Percentiles rank a stretch among this genome's conserved stretches.
Conservation (phyloP, 2,329 filamentous ascomycete species). For the Westerdykella sp. region DNA sequence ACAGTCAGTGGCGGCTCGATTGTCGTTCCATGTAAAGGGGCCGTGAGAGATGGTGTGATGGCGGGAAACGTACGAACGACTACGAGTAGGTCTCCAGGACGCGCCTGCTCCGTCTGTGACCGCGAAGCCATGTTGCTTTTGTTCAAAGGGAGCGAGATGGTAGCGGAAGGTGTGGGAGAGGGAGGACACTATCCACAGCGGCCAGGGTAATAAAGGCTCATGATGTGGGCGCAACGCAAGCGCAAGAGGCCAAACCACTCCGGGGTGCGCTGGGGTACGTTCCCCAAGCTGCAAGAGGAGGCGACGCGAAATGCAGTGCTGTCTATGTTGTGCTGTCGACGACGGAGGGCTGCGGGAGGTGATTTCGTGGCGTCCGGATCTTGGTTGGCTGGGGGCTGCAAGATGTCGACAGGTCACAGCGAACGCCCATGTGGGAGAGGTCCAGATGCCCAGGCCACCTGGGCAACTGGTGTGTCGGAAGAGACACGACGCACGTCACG, state of each 20-base stretch:
- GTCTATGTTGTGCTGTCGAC: too few relatives aligned
- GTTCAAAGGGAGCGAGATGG: conserved; percentile 3
- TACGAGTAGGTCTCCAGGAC: conserved; percentile 60
- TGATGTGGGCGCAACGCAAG: conserved; percentile 3
- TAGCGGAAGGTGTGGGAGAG: not conserved
- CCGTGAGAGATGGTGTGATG: not conserved
- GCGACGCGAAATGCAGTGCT: too few relatives aligned
- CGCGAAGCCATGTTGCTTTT: conserved; percentile 25
- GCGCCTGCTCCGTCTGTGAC: conserved; percentile 45
- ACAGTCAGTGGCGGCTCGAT: not conserved
- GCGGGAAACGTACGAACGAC: conserved; percentile 60
- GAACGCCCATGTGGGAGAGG: too few relatives aligned
- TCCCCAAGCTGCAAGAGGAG: too few relatives aligned
- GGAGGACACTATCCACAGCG: conserved; percentile 14
- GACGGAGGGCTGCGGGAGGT: not conserved
- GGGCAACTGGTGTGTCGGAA: too few relatives aligned
- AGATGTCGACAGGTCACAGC: too few relatives aligned
- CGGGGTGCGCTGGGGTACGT: too few relatives aligned
- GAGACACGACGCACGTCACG: too few relatives aligned
- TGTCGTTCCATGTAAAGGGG: not conserved
- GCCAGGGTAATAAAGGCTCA: conserved; percentile 7
- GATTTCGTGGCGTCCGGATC: conserved; percentile 11
- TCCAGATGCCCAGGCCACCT: too few relatives aligned
- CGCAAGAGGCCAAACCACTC: too few relatives aligned
- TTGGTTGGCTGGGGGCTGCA: conserved; percentile 4